Percentiles rank a stretch among this genome's conserved stretches.
Conservation (phyloP, 306 rosid species). For the Rosa lucieae region DNA sequence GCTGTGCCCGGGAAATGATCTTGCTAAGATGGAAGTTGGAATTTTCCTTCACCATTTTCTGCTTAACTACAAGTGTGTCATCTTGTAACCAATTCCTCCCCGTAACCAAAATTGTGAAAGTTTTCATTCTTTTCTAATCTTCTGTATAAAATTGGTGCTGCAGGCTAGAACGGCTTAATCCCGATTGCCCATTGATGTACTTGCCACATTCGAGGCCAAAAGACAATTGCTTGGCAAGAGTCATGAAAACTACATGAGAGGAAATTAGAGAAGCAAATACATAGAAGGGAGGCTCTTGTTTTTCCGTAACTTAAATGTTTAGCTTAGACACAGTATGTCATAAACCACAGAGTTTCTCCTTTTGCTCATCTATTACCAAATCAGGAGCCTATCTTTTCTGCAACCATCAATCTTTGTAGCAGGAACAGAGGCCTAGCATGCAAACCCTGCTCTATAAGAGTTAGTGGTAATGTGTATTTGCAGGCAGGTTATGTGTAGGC, state of each 20-base stretch:
- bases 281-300: background rate
- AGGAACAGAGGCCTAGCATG: background rate
- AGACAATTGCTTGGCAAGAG: constrained; percentile 73
- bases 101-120: background rate
- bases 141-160: background rate
- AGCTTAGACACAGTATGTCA: background rate
- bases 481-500: background rate
- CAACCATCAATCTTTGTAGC: too few species aligned
- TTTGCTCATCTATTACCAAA: background rate
- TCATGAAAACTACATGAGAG: constrained; percentile 31
- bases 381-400: background rate
- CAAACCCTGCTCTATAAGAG: background rate
- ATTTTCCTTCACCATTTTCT: constrained; percentile 80
- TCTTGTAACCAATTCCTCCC: background rate
- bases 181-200: constrained; percentile 50
- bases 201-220: constrained; percentile 75
- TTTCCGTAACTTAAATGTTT: background rate
- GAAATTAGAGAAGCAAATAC: background rate
- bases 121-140: background rate
- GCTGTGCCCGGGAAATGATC: constrained; percentile 72
- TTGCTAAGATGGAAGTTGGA: constrained; percentile 71
- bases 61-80: constrained; percentile 57
- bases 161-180: constrained; percentile 66
- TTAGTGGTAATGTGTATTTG: background rate
- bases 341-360: background rate